These are phyloP conservation scores for Aotearoamyces nothofagi DNA, from an alignment of 2,329 filamentous ascomycete genomes.

Conservation along the genomic window DNA sequence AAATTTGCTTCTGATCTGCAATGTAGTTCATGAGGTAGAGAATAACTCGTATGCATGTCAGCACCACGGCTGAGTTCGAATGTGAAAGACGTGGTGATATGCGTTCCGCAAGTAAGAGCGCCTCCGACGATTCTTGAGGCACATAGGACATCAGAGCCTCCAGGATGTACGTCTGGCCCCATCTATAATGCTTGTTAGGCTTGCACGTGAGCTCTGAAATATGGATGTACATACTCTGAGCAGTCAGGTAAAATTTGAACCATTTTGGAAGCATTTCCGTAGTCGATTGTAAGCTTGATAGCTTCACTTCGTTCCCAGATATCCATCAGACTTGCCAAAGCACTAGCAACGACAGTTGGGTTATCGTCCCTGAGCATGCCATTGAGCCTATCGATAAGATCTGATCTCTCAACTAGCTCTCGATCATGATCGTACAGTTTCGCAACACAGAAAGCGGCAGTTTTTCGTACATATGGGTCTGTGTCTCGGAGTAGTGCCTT, in stretches of 20 bases:
- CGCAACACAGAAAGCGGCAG: slow-evolving; percentile 87
- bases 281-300: slow-evolving; percentile 97
- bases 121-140: slow-evolving; percentile 79
- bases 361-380: slow-evolving; percentile 87
- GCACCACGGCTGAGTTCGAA: slow-evolving; percentile 88
- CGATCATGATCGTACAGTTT: slow-evolving; percentile 97
- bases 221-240: slow-evolving; percentile 58
- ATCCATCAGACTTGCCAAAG: slow-evolving; percentile 81
- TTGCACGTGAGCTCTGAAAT: neutral
- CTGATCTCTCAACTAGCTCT: slow-evolving; percentile 75
- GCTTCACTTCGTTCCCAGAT: slow-evolving; percentile 97
- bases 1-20: slow-evolving; percentile 75
- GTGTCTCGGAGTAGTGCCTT: slow-evolving; percentile 70
- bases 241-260: slow-evolving; percentile 92
- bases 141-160: slow-evolving; percentile 97
- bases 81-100: slow-evolving; percentile 93
- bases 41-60: slow-evolving; percentile 92
- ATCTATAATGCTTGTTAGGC: slow-evolving; percentile 36
- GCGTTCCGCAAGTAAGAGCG: slow-evolving; percentile 77
- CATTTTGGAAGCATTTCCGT: slow-evolving; percentile 94
- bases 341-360: slow-evolving; percentile 90
- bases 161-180: slow-evolving; percentile 97
- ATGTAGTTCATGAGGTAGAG: slow-evolving; percentile 99
- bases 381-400: slow-evolving; percentile 86
- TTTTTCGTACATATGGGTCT: slow-evolving; percentile 96